phyloP scores from a whole-genome alignment of 441 rosid species.

The Eruca vesicaria region DNA sequence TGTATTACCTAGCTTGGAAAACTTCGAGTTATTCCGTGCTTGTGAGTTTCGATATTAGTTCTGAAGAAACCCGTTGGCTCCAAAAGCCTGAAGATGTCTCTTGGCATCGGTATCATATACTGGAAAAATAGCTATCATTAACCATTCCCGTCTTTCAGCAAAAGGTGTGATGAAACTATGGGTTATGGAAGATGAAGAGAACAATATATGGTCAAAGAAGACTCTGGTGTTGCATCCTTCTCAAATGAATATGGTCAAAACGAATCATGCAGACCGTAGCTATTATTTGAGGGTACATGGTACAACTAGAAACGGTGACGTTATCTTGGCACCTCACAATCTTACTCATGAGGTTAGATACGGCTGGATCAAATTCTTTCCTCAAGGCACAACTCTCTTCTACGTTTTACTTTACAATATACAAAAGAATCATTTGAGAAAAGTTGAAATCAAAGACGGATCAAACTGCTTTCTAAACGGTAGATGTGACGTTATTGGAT shows the following conservation, averaged over 20 bases:
- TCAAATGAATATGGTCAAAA: background rate
- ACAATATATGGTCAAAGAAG: background rate
- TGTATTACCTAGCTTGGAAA: background rate
- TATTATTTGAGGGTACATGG: background rate
- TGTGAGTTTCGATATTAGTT: background rate
- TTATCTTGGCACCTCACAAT: background rate
- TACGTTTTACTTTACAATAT: slow-evolving; percentile 9
- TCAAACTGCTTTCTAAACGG: background rate
- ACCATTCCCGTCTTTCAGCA: no score
- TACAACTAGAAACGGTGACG: slow-evolving; percentile 12
- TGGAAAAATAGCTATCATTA: no score
- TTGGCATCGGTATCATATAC: no score
- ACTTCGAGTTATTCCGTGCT: background rate
- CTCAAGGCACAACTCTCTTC: background rate
- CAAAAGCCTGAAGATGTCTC: background rate
- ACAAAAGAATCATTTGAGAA: background rate
- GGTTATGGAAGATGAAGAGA: no score
- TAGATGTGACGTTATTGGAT: background rate
- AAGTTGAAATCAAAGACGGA: background rate
- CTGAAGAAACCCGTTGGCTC: background rate
- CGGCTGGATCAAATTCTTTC: background rate
- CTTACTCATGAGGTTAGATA: background rate
- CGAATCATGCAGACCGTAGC: background rate
- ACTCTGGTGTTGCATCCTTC: slow-evolving; percentile 8
- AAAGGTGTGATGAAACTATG: no score